Base-by-base conservation (phyloP, 208 protist genomes). In the Trypanosoma melophagium region DNA sequence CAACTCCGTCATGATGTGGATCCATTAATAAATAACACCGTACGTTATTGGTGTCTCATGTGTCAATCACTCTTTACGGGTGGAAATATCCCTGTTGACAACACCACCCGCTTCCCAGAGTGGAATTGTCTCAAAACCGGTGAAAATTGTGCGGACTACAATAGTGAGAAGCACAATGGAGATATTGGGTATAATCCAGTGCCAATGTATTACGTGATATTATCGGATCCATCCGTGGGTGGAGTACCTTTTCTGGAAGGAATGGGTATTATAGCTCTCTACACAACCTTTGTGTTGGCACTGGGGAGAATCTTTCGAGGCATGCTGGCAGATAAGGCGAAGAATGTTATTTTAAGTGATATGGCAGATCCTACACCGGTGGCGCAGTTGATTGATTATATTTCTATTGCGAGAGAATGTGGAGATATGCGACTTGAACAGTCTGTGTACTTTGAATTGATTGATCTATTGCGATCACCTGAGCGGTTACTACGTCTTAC, bases 231-330 rank as follows among this genome's bases (percentile, higher is more conserved):
- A 12, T 75, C 86, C 4, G 78, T 80, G 17, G 72, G 74, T 59
- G 78, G 76, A 38, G 66, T 90, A 25, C 73, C 81, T 10, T 75
- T 87, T n/a, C 69, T 95, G 45, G 78, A 80, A 44, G 69, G 77
- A 45, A 70, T 92, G 38, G 81, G 87, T 53, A 86, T 93, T 38
- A 73, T 95, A 24, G 87, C 90, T 31, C 60, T 93, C 24, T 95
- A 94, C 74, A 87, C 87, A 38, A 95, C 90, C 13, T 89, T 95
- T 62, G 86, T 95, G 12, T 60, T 95, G 31, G 84, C 86, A n/a
- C 49, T 95, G 0, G 85, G 81, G 0, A 77, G 80, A 7, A 63
- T 93, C 47, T 79, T 95, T 56, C 79, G 87, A 14, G 79, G 72
- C 0, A 68, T 86, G 41, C 66, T 89, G 67, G 66, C 83, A n/a